Base-by-base conservation (phyloP, 805 yeast species). In the Hemisphaericaspora nanyangensis region DNA sequence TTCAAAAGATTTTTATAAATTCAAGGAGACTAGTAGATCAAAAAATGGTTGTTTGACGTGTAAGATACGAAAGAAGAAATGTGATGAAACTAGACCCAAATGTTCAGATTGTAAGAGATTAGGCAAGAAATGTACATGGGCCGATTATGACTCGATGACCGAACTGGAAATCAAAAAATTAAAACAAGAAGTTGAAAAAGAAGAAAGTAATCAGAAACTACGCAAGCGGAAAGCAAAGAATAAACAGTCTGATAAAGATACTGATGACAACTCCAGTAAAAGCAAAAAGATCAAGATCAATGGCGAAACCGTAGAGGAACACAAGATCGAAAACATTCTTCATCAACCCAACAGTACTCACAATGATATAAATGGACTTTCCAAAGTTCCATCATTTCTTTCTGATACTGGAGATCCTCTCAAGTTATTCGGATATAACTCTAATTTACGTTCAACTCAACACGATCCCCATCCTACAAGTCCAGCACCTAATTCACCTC, bases 41-140 rank as follows among this genome's bases (percentile, higher is more conserved):
- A 72, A 64, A 47, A 66, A 65, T n/a, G 87, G 88, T 0, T 82
- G 89, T 54, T 57, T 81, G 28, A 81, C 85, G 0, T 82, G 89
- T 57, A 82, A 81, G 50, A 65, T 76, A 27, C 60, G 88, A 31
- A 81, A 80, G 66, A 79, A 77, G 50, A 65, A 77, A 46, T 77
- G 82, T 51, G 72, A 75, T 45, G 80, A 76, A 47, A 44, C 42
- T 6, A 63, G 61, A 40, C 82, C 82, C 1, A 49, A 59, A 1
- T 77, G 82, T 50, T 64, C 72, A 1, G 80, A 72, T 47, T 77
- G 82, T 45, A 13, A 20, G 8, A 52, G 81, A 29, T 56, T 77
- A 30, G 51, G 59, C 7, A 68, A 76, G 46, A 59, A 65, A 34
- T 77, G 82, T 50, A 63, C 63, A 15, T 77, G 77, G 69, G 55